Evolutionary conservation across 768 basidiomycete species (phyloP).

Genomic region (Lactifluus volemus): DNA sequence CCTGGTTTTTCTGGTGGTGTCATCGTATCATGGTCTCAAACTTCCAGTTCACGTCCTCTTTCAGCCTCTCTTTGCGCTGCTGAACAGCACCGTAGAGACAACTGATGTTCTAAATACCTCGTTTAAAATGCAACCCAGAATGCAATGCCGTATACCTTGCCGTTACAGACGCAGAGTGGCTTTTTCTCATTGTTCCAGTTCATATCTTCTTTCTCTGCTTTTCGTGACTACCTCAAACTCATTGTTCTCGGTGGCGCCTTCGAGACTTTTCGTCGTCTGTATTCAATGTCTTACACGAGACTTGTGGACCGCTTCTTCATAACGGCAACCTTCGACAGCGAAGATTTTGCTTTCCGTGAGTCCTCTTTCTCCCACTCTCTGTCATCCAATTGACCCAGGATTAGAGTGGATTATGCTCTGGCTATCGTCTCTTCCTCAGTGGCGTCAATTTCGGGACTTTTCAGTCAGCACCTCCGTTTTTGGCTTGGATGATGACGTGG

Average conservation of each 20-base stretch:
- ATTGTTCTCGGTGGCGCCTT: slow-evolving; percentile 52
- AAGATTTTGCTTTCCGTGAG: slow-evolving; percentile 51
- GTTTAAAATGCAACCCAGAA: not conserved
- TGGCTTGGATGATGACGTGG: slow-evolving; percentile 28
- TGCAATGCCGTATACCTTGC: not conserved
- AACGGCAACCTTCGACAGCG: slow-evolving; percentile 51
- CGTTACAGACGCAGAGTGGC: slow-evolving; percentile 17
- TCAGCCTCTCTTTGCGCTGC: not conserved
- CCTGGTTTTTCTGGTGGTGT: not conserved
- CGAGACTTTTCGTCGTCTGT: slow-evolving; percentile 46
- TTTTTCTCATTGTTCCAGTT: slow-evolving; percentile 33
- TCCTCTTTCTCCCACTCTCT: not conserved
- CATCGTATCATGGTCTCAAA: not conserved
- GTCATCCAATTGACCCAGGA: not conserved
- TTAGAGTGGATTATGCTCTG: slow-evolving; percentile 66
- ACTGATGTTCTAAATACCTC: not conserved
- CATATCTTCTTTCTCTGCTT: slow-evolving; percentile 44
- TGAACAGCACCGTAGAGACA: not conserved
- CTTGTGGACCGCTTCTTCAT: slow-evolving; percentile 48
- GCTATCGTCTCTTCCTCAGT: slow-evolving; percentile 54
- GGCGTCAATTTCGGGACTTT: slow-evolving; percentile 47
- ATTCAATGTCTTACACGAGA: slow-evolving; percentile 34
- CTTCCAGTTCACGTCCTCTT: not conserved
- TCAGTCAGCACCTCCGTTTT: slow-evolving; percentile 39
- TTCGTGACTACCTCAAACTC: slow-evolving; percentile 58